phyloP scores from a whole-genome alignment of 2,329 filamentous ascomycete species.

The Colletotrichum paranaense region DNA sequence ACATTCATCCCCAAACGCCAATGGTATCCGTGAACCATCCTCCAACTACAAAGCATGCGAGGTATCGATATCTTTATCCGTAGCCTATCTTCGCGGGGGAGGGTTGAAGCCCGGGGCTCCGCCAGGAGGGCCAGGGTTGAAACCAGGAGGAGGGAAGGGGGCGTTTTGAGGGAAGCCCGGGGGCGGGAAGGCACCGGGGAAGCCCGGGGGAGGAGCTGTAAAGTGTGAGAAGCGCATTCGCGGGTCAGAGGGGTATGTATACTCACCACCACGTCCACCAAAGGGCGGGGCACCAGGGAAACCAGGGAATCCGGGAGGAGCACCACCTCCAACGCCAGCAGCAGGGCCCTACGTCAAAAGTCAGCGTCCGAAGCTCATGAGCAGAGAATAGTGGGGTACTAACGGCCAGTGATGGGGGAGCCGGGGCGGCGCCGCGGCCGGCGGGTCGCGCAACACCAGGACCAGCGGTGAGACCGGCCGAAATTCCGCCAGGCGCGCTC shows the following conservation, averaged over 20 bases:
- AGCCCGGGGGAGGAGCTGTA: constrained; percentile 61
- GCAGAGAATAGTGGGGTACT: constrained; percentile 39
- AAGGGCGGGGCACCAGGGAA: constrained; percentile 62
- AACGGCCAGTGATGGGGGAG: constrained; percentile 83
- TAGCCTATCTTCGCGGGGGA: constrained; percentile 68
- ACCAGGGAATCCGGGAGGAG: constrained; percentile 68
- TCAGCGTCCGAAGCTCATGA: not conserved
- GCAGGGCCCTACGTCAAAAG: constrained; percentile 72
- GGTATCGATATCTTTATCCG: constrained; percentile 35
- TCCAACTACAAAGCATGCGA: constrained; percentile 34
- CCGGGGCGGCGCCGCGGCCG: constrained; percentile 76
- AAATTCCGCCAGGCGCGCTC: constrained; percentile 73
- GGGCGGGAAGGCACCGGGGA: constrained; percentile 60
- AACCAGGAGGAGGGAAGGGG: constrained; percentile 62
- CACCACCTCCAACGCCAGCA: constrained; percentile 82
- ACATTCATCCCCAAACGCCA: constrained; percentile 46
- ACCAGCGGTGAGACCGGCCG: constrained; percentile 81
- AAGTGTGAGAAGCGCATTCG: constrained; percentile 45
- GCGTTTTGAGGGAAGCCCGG: constrained; percentile 53
- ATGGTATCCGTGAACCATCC: constrained; percentile 40
- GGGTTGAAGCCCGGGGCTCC: constrained; percentile 81
- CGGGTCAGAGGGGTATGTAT: constrained; percentile 9
- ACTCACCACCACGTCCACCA: constrained; percentile 68
- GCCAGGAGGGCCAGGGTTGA: constrained; percentile 57
- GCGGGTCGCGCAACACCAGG: constrained; percentile 92